Base-by-base conservation (phyloP, 176 grass and related monocot genomes). In the Elaeis guineensis region DNA sequence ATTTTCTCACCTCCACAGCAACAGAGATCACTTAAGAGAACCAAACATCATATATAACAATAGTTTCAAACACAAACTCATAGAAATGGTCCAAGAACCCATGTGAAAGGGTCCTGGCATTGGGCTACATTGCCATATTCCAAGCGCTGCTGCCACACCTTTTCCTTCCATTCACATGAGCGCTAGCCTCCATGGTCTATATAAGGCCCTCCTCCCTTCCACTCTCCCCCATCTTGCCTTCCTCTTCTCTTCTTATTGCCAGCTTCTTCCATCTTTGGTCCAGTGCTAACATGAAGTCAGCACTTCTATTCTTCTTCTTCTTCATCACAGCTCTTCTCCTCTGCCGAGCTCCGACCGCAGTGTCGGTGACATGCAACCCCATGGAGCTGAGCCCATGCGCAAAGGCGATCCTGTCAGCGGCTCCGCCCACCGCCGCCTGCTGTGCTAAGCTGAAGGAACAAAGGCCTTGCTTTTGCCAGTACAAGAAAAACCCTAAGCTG, bases 401-500 rank as follows among this genome's bases (percentile, higher is more conserved):
- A 3, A 51, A 65, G 5, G 90, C 86, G 0, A 95, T 95, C 73
- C 26, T 95, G 21, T 76, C 80, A 50, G 71, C 76, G 50, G 64
- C 75, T 50, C 59, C 77, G 30, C 86, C 90, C 19, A 63, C 63
- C 11, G 50, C 63, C 32, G 74, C 77, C 49, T 95, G 90, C 79
- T 89, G 90, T 66, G 54, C 70, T 35, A 89, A 66, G 82, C 79
- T 95, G 1, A 89, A 73, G 82, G 77, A 78, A 69, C 90, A 95
- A 56, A 77, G 67, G 69, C 76, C 82, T 3, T 95, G 90, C 77
- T 80, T 95, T 35, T 95, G 90, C 75, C 80, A 72, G 79, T 95
- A 95, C 90, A 64, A 79, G 76, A 80, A 78, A 65, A 57, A 89
- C 71, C 85, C 90, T 55, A 80, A 55, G 53, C 56, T 95, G 63